Evolutionary conservation across 2,329 filamentous ascomycete species (phyloP).

Genomic region (Penicillium brevicompactum): DNA sequence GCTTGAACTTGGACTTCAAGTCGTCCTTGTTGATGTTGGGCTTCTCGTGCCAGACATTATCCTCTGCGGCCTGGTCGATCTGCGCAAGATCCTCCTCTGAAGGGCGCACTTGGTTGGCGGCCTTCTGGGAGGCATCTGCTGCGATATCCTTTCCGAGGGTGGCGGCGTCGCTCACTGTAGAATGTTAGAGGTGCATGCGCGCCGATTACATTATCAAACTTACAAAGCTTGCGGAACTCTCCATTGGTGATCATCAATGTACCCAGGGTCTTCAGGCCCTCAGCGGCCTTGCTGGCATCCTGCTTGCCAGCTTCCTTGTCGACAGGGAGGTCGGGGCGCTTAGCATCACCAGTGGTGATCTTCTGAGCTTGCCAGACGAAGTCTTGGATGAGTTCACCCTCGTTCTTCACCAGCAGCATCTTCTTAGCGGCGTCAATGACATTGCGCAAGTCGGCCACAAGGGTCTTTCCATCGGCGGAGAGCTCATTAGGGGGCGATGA

Average conservation of each 20-base stretch:
- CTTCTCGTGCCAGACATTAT: conserved; percentile 91
- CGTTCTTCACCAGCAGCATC: conserved; percentile 88
- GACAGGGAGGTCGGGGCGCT: conserved; percentile 66
- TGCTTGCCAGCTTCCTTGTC: conserved; percentile 77
- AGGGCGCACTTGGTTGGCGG: conserved; percentile 74
- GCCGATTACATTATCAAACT: conserved; percentile 40
- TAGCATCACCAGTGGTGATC: conserved; percentile 65
- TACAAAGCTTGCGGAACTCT: conserved; percentile 88
- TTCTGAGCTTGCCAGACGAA: conserved; percentile 93
- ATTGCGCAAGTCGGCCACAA: conserved; percentile 75
- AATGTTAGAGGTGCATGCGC: conserved; percentile 17
- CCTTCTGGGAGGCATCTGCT: conserved; percentile 81
- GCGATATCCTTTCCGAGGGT: conserved; percentile 86
- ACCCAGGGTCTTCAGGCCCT: conserved; percentile 85
- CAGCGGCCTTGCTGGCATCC: conserved; percentile 79
- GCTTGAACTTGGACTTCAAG: conserved; percentile 62
- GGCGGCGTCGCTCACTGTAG: conserved; percentile 72
- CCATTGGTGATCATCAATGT: conserved; percentile 92
- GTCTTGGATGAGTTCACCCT: conserved; percentile 91
- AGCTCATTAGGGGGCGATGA: conserved; percentile 72
- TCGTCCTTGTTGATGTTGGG: conserved; percentile 75
- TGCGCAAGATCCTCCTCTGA: conserved; percentile 73
- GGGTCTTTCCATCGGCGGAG: conserved; percentile 76
- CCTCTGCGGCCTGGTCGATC: conserved; percentile 80
- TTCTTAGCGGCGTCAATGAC: conserved; percentile 84